Evolutionary conservation across 495 filamentous ascomycete species (phyloP), one percentile per base, ranked within the genome.

Genomic region (Aspergillus sparsus): DNA sequence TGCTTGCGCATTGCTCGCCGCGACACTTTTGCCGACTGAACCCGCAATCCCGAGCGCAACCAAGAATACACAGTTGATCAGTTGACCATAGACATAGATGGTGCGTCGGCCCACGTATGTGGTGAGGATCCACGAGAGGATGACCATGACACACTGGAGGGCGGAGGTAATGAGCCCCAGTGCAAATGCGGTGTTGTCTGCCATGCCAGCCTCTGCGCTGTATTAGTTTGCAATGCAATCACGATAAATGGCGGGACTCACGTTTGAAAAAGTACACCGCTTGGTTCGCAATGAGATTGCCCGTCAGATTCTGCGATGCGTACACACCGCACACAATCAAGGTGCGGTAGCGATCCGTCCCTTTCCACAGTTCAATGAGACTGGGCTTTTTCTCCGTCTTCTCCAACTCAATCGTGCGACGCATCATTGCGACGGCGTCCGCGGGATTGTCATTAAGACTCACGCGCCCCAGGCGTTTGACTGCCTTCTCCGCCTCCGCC

Each of bases 391-490:
- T 81, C 53, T 84, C 76, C 47, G 56, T 57, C 52, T 56, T 56
- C 15, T 56, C 53, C 7, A 92, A 73, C 2, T 86, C 87, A 13
- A 85, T 88, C 6, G 89, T 91, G 64, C 90, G 89, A 15, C 89
- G 85, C 87, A 92, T 92, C 89, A 92, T 92, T 49, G 88, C 81
- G 47, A 93, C 77, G 1, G 87, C 90, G 70, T 92, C 88, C 62
- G 89, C 84, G 2, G 85, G 74, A 61, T 92, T 79, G 60, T 91
- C 89, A 27, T 85, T 77, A 0, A 78, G 78, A 37, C 89, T 82
- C 0, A 80, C 58, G 64, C 85, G 80, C 35, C 82, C 86, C 7
- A 92, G 78, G 16, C 89, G 85, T 50, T 82, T 74, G 47, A 92
- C 72, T 15, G 86, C 77, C 11, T 75, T 71, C 62, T 86, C 85